Evolutionary conservation across 2,329 filamentous ascomycete species (phyloP).

Genomic region (Penicillium decumbens): DNA sequence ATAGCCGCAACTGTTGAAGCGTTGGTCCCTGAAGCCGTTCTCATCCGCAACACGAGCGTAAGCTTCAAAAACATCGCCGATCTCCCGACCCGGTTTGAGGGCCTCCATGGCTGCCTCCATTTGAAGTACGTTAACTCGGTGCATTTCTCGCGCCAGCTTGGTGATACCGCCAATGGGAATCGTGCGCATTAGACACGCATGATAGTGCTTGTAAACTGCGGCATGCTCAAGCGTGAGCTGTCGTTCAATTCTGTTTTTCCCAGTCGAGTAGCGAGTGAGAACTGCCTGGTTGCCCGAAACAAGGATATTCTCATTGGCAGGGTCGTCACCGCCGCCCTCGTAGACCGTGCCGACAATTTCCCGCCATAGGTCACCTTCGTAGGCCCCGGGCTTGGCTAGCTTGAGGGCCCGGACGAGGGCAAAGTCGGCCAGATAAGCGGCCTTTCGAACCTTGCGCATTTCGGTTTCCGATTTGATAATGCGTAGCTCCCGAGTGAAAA

Average conservation of each 20-base stretch:
- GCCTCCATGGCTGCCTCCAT: slow-evolving; percentile 27
- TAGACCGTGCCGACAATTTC: slow-evolving; percentile 35
- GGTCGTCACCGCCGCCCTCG: slow-evolving; percentile 35
- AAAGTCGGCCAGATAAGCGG: slow-evolving; percentile 34
- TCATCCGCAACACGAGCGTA: slow-evolving; percentile 31
- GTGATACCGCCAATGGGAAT: slow-evolving; percentile 29
- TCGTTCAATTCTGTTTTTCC: slow-evolving; percentile 29
- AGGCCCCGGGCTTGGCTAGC: slow-evolving; percentile 34
- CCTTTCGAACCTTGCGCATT: slow-evolving; percentile 29
- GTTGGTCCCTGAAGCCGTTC: slow-evolving; percentile 30
- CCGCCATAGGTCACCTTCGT: slow-evolving; percentile 35
- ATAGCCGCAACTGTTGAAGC: slow-evolving; percentile 30
- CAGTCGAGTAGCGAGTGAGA: slow-evolving; percentile 32
- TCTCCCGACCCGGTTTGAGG: slow-evolving; percentile 25
- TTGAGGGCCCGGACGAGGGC: slow-evolving; percentile 34
- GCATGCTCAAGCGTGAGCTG: slow-evolving; percentile 34
- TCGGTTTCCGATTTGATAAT: slow-evolving; percentile 33
- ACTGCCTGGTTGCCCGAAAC: slow-evolving; percentile 34
- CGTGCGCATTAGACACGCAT: slow-evolving; percentile 33
- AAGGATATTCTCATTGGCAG: slow-evolving; percentile 35
- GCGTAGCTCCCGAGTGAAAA: slow-evolving; percentile 30
- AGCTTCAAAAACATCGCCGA: slow-evolving; percentile 27
- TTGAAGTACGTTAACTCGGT: slow-evolving; percentile 26
- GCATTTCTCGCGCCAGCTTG: slow-evolving; percentile 27
- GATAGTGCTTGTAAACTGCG: slow-evolving; percentile 34